A percentile compares a stretch with the other conserved stretches of the same genome.
Conservation (phyloP, 441 rosid genomes). For the Metrosideros polymorpha region DNA sequence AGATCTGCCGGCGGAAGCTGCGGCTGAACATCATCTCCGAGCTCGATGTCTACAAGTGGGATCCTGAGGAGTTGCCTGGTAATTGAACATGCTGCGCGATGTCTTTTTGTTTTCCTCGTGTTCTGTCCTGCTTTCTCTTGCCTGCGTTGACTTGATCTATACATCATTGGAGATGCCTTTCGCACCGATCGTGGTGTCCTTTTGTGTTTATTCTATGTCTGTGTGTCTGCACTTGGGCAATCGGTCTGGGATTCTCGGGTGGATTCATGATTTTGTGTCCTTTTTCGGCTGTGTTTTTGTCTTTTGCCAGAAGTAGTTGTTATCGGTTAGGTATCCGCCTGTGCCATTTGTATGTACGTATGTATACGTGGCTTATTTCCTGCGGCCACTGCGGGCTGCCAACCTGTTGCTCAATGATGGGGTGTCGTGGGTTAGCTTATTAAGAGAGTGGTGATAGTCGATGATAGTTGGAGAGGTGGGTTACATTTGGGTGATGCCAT, state of each 20-base stretch:
- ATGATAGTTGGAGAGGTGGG: neutral
- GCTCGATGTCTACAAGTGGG: slow-evolving; percentile 81
- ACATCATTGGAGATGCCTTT: neutral
- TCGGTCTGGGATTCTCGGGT: neutral
- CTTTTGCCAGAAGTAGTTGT: neutral
- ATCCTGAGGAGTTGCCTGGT: slow-evolving; percentile 92
- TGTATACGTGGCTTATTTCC: neutral
- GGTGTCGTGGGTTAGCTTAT: neutral
- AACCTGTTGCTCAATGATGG: neutral
- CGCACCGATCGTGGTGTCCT: neutral
- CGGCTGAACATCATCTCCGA: slow-evolving; percentile 53
- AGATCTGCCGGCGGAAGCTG: slow-evolving; percentile 52
- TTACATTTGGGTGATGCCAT: neutral
- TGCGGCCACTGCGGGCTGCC: neutral
- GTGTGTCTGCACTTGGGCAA: neutral
- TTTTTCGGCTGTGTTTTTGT: neutral
- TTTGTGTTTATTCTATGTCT: neutral
- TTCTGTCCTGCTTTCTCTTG: neutral
- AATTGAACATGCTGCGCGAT: neutral
- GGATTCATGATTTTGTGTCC: neutral
- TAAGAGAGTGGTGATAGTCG: neutral
- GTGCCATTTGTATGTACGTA: neutral
- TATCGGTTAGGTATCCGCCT: neutral
- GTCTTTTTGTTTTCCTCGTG: neutral
- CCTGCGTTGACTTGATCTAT: neutral